Evolutionary conservation across 306 rosid species (phyloP).

Genomic region (Malus domestica): ASM211411v1 NC_041792.1:27085907-27086406

Average conservation of each 20-base stretch:
- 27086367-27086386: slow-evolving; percentile 31
- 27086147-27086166: neutral
- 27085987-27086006: neutral
- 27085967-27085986: neutral
- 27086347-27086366: slow-evolving; percentile 42
- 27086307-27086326: neutral
- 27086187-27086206: too few species aligned
- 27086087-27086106: neutral
- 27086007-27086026: neutral
- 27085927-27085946: neutral
- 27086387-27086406: slow-evolving; percentile 35
- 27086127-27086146: neutral
- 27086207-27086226: too few species aligned
- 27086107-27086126: neutral
- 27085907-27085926: neutral
- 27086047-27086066: neutral
- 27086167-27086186: neutral
- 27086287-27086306: neutral
- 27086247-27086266: neutral
- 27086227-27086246: neutral
- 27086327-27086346: slow-evolving; percentile 25
- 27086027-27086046: neutral
- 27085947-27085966: neutral
- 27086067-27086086: neutral
- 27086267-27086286: neutral